phyloP scores from a whole-genome alignment of 176 grass and related monocot species.

The Cenchrus americanus region DNA sequence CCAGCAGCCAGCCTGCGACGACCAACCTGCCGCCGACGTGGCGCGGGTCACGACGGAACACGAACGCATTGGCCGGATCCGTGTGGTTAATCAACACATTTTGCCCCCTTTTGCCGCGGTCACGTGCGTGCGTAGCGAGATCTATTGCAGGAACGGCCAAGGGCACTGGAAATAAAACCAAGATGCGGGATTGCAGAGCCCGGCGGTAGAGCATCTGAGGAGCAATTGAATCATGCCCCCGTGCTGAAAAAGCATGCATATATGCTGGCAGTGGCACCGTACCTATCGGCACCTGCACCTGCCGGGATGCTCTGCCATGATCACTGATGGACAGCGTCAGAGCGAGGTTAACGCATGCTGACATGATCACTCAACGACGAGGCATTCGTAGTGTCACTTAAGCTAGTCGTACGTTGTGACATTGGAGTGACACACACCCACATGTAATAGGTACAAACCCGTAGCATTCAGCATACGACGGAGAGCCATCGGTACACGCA shows the following conservation, averaged over 20 bases:
- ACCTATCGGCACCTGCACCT: not conserved
- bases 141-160: not conserved
- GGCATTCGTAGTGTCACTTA: not conserved
- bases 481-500: not conserved
- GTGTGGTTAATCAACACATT: not conserved
- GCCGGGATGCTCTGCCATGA: not conserved
- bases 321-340: too few species aligned
- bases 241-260: too few species aligned
- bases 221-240: too few species aligned
- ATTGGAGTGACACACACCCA: not conserved
- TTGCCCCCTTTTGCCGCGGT: not conserved
- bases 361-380: not conserved
- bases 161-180: not conserved
- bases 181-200: not conserved
- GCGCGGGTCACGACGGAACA: not conserved
- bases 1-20: not conserved
- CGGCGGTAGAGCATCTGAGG: not conserved
- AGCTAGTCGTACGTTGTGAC: not conserved
- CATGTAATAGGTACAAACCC: conserved; percentile 10
- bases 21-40: conserved; percentile 31
- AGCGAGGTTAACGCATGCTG: not conserved
- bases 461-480: too few species aligned
- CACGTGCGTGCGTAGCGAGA: conserved; percentile 17
- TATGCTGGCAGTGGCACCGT: too few species aligned
- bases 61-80: conserved; percentile 8